Evolutionary conservation across 2,329 filamentous ascomycete species (phyloP).

Genomic region (Davidsoniella australis): DNA sequence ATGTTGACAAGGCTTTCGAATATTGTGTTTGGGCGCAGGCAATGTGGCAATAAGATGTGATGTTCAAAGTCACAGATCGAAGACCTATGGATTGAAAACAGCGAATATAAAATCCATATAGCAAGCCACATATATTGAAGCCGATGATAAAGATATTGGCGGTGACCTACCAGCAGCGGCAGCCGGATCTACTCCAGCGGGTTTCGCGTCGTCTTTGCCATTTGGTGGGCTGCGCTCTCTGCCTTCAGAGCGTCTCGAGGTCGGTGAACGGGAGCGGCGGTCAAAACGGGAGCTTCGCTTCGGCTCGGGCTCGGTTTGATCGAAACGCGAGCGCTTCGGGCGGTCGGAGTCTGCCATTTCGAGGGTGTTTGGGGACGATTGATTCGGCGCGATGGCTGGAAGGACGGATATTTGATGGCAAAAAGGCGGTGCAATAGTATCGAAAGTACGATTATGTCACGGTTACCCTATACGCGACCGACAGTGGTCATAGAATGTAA

Average conservation of each 20-base stretch:
- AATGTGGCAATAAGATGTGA: too few species aligned
- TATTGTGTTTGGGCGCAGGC: background rate
- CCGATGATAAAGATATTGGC: background rate
- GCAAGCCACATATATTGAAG: background rate
- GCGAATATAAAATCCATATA: too few species aligned
- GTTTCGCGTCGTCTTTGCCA: conserved; percentile 6
- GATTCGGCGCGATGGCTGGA: background rate
- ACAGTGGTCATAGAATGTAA: too few species aligned
- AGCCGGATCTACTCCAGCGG: conserved; percentile 41
- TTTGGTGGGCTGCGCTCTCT: conserved; percentile 58
- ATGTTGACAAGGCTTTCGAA: background rate
- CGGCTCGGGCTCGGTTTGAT: conserved; percentile 73
- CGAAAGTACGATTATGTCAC: background rate
- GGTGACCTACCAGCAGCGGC: conserved; percentile 52
- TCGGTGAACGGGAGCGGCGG: conserved; percentile 74
- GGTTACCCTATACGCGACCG: too few species aligned
- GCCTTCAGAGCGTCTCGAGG: conserved; percentile 46
- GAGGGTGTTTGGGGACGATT: background rate
- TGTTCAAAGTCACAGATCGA: too few species aligned
- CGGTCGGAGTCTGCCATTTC: conserved; percentile 60
- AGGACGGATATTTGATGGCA: background rate
- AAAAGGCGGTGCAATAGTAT: background rate
- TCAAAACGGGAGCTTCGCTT: conserved; percentile 70
- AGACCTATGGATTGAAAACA: background rate
- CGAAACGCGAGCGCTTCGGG: conserved; percentile 80